A percentile compares a stretch with the other conserved stretches of the same genome.
These are phyloP conservation scores for Pseudogymnoascus sp. DNA, from an alignment of 2,329 filamentous ascomycete species.

Conservation along the genomic window DNA sequence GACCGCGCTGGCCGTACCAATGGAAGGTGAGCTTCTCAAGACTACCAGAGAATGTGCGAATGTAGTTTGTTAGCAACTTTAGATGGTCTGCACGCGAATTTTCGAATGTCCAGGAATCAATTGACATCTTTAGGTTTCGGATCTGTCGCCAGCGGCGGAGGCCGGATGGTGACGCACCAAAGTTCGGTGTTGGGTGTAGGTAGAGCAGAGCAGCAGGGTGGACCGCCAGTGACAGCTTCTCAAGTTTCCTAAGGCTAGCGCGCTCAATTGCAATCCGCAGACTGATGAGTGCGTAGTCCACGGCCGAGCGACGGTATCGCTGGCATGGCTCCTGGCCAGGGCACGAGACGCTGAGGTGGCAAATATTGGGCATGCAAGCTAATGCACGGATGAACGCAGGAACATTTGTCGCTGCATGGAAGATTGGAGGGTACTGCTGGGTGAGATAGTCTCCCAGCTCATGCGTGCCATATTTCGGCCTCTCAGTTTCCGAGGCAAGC, in stretches of 20 bases:
- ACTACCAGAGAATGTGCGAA: constrained; percentile 59
- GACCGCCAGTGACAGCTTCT: constrained; percentile 65
- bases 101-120: constrained; percentile 62
- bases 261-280: constrained; percentile 77
- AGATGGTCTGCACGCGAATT: constrained; percentile 59
- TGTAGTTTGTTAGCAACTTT: constrained; percentile 75
- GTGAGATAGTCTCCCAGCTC: constrained; percentile 76
- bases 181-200: constrained; percentile 65
- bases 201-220: constrained; percentile 73
- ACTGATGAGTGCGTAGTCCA: constrained; percentile 86
- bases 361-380: constrained; percentile 59
- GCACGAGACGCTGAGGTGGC: constrained; percentile 69
- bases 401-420: constrained; percentile 84
- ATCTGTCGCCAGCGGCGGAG: constrained; percentile 72
- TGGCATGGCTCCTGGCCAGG: constrained; percentile 63
- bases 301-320: constrained; percentile 66
- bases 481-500: constrained; percentile 50
- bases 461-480: constrained; percentile 72
- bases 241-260: constrained; percentile 56
- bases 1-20: constrained; percentile 68
- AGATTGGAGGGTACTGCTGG: constrained; percentile 80
- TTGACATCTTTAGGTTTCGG: constrained; percentile 62
- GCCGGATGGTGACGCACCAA: constrained; percentile 67
- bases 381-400: constrained; percentile 74
- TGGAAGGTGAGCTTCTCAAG: constrained; percentile 68